A percentile compares a stretch with the other conserved stretches of the same genome.
phyloP scores from a whole-genome alignment of 495 filamentous ascomycete genomes.

The Xylaria scruposa region DNA sequence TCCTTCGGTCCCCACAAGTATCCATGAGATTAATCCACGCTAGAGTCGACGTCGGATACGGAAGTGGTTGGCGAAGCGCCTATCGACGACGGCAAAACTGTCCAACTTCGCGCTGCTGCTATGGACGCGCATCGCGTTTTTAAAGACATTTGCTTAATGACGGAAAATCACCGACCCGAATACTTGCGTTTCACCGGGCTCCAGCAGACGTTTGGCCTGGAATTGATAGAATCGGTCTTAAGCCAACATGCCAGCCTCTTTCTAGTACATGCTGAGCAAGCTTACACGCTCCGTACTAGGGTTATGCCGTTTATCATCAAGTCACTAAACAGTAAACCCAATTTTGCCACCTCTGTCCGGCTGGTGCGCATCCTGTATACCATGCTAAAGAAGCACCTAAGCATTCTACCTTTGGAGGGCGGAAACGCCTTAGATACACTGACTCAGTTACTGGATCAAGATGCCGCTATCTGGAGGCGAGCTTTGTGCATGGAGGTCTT shows the following conservation, averaged over 20 bases:
- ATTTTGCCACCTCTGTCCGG: constrained; percentile 84
- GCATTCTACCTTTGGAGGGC: constrained; percentile 76
- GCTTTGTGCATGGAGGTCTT: constrained; percentile 91
- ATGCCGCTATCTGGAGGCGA: constrained; percentile 81
- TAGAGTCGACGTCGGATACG: constrained; percentile 55
- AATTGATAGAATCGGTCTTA: constrained; percentile 88
- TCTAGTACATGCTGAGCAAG: constrained; percentile 75
- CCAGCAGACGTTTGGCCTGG: constrained; percentile 81
- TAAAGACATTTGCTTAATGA: constrained; percentile 86
- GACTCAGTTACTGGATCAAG: constrained; percentile 87
- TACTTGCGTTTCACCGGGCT: constrained; percentile 79
- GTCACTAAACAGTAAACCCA: constrained; percentile 75
- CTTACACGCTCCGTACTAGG: constrained; percentile 75
- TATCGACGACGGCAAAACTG: constrained; percentile 60
- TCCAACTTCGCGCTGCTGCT: constrained; percentile 75
- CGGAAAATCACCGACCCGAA: constrained; percentile 80
- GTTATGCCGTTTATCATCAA: constrained; percentile 84
- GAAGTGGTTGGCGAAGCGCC: constrained; percentile 66
- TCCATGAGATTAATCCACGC: constrained; percentile 24
- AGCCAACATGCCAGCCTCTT: constrained; percentile 85
- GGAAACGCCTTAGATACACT: constrained; percentile 85
- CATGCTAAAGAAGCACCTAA: constrained; percentile 76
- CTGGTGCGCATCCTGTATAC: constrained; percentile 81
- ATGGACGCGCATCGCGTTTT: constrained; percentile 88
- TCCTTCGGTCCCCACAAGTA: constrained; percentile 11